Base-by-base conservation (phyloP, 1,139 yeast genomes). In the Diutina mesorugosa region DNA sequence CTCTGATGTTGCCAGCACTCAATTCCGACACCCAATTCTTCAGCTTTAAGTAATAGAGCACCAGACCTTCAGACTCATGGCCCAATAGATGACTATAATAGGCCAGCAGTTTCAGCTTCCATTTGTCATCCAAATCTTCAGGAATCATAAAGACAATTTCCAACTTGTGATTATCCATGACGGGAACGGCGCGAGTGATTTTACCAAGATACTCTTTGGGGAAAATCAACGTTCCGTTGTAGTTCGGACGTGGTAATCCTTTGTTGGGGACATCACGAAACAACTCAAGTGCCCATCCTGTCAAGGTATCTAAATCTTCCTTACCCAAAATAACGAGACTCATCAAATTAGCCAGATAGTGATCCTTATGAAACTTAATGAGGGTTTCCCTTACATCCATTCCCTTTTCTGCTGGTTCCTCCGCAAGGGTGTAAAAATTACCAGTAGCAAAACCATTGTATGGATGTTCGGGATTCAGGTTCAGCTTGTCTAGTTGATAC, bases 21-120 rank as follows among this genome's bases (percentile, higher is more conserved):
- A 93, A 76, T 16, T 81, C 85, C 60, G 81, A 86, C 6, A 90
- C 96, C 90, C 93, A 89, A 10, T 93, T 88, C 60, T 79, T 73
- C 51, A 73, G 70, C 69, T 90, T 91, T 61, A 91, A 78, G 61
- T 76, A 78, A 57, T 84, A 79, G 47, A 89, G 74, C 18, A 93
- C 69, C 1, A 97, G 89, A 1, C 98, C 98, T 56, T 83, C 77
- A 57, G 90, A 89, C 71, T 93, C 98, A 67, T 93, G 98, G 45
- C 99, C 98, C 57, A 93, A 71, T 58, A 93, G 74, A 67, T 91
- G 97, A 30, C 93, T 81, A 62, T 75, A 79, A 67, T 90, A 87
- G 56, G 78, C 80, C 12, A 80, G 77, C 0, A 97, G 96, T 62
- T 82, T 83, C 32, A 80, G 76, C 55, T 79, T 79, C 88, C 93